Percentiles rank a stretch among this genome's conserved stretches.
These are phyloP conservation scores for Hymenoscyphus infarciens DNA, from an alignment of 2,329 filamentous ascomycete species.

Conservation along the genomic window DNA sequence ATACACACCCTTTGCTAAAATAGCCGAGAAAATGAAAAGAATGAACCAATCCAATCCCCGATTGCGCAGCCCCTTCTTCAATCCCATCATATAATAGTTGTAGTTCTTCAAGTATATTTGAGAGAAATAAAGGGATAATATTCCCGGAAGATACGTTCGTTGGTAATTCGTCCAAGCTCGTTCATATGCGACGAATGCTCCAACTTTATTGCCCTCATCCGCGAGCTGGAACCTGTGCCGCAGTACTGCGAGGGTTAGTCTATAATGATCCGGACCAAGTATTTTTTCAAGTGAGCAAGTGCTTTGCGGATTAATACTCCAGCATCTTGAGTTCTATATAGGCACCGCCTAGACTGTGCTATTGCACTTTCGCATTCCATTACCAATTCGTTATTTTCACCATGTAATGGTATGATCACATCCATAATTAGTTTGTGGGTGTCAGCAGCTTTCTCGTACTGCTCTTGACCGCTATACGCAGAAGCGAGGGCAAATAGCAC, in stretches of 20 bases:
- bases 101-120: no score
- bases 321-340: not conserved
- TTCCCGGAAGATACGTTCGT: not conserved
- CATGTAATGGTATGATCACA: not conserved
- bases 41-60: no score
- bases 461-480: no score
- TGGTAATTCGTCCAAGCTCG: slow-evolving; percentile 3
- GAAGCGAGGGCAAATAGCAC: no score
- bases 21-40: no score
- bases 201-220: not conserved
- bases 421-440: not conserved
- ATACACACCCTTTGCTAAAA: no score
- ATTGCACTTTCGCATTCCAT: not conserved
- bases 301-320: no score
- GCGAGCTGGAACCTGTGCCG: not conserved
- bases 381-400: slow-evolving; percentile 5
- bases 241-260: not conserved
- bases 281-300: not conserved
- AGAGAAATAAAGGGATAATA: no score
- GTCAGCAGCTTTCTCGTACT: no score
- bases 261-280: slow-evolving; percentile 4
- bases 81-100: no score
- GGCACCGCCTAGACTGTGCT: not conserved
- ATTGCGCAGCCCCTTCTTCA: no score
- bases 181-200: not conserved